These are phyloP conservation scores for Metschnikowia santaceciliae DNA, from an alignment of 805 yeast genomes.

Conservation along the genomic window DNA sequence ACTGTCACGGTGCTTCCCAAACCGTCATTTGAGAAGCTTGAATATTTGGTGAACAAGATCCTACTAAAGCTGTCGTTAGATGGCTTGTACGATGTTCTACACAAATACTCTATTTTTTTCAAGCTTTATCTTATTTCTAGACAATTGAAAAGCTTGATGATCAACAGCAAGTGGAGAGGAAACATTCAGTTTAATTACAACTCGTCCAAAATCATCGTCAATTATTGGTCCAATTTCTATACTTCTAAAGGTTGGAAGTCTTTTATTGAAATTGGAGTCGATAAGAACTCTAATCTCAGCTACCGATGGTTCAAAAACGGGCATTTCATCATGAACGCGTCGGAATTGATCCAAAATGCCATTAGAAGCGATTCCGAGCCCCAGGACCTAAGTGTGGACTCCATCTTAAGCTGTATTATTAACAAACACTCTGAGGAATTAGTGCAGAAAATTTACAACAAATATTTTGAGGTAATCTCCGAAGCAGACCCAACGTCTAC, in stretches of 20 bases:
- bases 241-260: conserved; percentile 47
- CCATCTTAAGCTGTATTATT: conserved; percentile 31
- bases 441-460: conserved; percentile 22
- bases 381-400: conserved; percentile 34
- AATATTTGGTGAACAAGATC: conserved; percentile 50
- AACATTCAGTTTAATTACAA: conserved; percentile 58
- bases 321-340: conserved; percentile 18
- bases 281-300: conserved; percentile 42
- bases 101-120: conserved; percentile 58
- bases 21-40: conserved; percentile 41
- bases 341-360: conserved; percentile 10
- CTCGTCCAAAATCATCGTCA: conserved; percentile 49
- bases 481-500: neutral
- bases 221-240: conserved; percentile 56
- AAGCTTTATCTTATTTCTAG: conserved; percentile 58
- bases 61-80: conserved; percentile 44
- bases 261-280: conserved; percentile 60
- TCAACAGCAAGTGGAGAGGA: conserved; percentile 53
- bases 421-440: conserved; percentile 37
- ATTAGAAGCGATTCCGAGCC: conserved; percentile 15
- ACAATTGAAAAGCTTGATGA: conserved; percentile 47
- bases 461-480: conserved; percentile 13
- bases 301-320: conserved; percentile 66
- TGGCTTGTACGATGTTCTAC: conserved; percentile 55
- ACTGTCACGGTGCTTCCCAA: conserved; percentile 29